phyloP scores from a whole-genome alignment of 1,139 yeast genomes.

The Candida mesenterica region DNA sequence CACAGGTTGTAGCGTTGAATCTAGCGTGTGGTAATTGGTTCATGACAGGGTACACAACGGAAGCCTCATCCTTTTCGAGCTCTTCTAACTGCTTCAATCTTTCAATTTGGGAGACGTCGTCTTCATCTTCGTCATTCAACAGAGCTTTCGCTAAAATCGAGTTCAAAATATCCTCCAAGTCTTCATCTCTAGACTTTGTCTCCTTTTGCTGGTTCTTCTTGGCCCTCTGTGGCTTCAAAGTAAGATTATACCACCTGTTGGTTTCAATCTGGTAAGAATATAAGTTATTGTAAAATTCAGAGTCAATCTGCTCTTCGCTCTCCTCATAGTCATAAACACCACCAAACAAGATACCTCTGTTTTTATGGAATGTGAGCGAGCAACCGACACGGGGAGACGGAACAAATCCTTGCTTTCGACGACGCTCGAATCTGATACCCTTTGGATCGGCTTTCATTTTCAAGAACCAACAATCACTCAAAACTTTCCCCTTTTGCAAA shows the following conservation, averaged over 20 bases:
- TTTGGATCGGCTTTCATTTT: conserved; percentile 87
- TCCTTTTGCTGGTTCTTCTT: conserved; percentile 41
- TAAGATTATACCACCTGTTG: conserved; percentile 83
- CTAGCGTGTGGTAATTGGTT: conserved; percentile 80
- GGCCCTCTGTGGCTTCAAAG: conserved; percentile 63
- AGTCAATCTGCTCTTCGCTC: conserved; percentile 87
- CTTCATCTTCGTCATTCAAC: conserved; percentile 59
- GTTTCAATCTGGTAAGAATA: conserved; percentile 81
- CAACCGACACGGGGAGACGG: conserved; percentile 96
- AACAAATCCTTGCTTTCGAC: conserved; percentile 83
- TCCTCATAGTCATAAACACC: conserved; percentile 96
- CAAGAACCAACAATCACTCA: conserved; percentile 82
- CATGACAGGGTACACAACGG: conserved; percentile 53
- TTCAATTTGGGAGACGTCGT: conserved; percentile 41
- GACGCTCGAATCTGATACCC: conserved; percentile 81
- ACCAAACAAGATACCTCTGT: conserved; percentile 90
- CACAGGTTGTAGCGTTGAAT: conserved; percentile 83
- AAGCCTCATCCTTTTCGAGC: conserved; percentile 28
- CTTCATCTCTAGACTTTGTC: conserved; percentile 67
- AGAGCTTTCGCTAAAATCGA: conserved; percentile 71
- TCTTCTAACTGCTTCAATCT: conserved; percentile 36
- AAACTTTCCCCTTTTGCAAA: conserved; percentile 87
- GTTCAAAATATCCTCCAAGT: conserved; percentile 77
- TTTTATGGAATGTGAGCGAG: conserved; percentile 83
- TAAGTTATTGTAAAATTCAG: conserved; percentile 78